These are phyloP conservation scores for Gossypium lobatum DNA, from an alignment of 441 rosid genomes.

Conservation along the genomic window DNA sequence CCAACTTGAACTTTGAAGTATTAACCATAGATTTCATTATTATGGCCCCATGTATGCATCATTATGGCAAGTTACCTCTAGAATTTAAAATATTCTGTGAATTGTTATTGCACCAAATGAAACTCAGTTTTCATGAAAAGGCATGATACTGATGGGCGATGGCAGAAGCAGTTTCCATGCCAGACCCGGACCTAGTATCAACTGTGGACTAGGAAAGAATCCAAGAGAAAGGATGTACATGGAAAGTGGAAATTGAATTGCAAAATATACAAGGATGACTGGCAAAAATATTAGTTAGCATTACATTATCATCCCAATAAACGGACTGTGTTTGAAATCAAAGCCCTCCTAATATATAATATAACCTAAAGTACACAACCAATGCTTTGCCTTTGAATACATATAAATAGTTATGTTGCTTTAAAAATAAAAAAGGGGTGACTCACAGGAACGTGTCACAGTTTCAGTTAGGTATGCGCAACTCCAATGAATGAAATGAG, in stretches of 20 bases:
- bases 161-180: not conserved
- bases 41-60: not conserved
- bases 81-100: not conserved
- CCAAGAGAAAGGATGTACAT: not conserved
- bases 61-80: not conserved
- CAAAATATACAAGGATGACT: not conserved
- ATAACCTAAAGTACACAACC: not conserved
- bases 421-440: not conserved
- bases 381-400: not conserved
- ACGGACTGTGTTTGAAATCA: not conserved
- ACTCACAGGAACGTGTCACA: not conserved
- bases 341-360: conserved; percentile 1
- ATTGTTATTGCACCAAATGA: not conserved
- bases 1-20: not conserved
- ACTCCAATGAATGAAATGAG: not conserved
- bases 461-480: not conserved
- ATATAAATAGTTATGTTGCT: conserved; percentile 2
- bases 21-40: not conserved
- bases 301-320: not conserved
- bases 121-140: not conserved
- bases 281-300: not conserved
- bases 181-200: too few relatives aligned
- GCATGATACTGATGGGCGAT: not conserved
- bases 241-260: not conserved
- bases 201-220: not conserved